These are phyloP conservation scores for Spathaspora boniae DNA, from an alignment of 805 yeast species.

Conservation along the genomic window DNA sequence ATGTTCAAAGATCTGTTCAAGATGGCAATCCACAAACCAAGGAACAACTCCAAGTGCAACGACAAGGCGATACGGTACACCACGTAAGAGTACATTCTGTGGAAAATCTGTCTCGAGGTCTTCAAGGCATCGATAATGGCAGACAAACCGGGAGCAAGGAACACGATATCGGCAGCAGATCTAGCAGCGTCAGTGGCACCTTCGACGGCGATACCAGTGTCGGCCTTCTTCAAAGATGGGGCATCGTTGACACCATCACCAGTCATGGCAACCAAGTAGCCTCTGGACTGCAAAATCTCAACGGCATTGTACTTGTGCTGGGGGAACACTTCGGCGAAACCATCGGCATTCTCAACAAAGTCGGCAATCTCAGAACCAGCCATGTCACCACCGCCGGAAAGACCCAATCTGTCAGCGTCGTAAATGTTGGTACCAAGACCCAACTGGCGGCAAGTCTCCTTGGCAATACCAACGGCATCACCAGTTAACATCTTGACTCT, in stretches of 20 bases:
- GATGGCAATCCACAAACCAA: constrained; percentile 96
- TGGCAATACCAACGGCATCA: constrained; percentile 98
- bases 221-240: constrained; percentile 93
- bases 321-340: constrained; percentile 98
- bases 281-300: constrained; percentile 92
- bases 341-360: constrained; percentile 96
- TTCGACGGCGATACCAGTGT: constrained; percentile 93
- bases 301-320: constrained; percentile 96
- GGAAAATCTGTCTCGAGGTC: constrained; percentile 96
- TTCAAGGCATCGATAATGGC: constrained; percentile 89
- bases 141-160: constrained; percentile 90
- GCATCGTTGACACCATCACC: constrained; percentile 99
- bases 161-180: constrained; percentile 95
- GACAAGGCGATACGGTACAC: constrained; percentile 97
- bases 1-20: constrained; percentile 82
- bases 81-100: constrained; percentile 98
- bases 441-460: constrained; percentile 96
- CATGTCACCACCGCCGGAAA: constrained; percentile 91
- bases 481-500: constrained; percentile 98
- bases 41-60: constrained; percentile 88
- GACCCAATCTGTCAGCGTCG: constrained; percentile 95
- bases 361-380: constrained; percentile 98
- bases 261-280: constrained; percentile 98
- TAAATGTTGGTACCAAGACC: constrained; percentile 95
- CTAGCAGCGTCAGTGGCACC: constrained; percentile 98